Evolutionary conservation across 768 basidiomycete genomes (phyloP).

Genomic region (Leccinum sublutescens): DNA sequence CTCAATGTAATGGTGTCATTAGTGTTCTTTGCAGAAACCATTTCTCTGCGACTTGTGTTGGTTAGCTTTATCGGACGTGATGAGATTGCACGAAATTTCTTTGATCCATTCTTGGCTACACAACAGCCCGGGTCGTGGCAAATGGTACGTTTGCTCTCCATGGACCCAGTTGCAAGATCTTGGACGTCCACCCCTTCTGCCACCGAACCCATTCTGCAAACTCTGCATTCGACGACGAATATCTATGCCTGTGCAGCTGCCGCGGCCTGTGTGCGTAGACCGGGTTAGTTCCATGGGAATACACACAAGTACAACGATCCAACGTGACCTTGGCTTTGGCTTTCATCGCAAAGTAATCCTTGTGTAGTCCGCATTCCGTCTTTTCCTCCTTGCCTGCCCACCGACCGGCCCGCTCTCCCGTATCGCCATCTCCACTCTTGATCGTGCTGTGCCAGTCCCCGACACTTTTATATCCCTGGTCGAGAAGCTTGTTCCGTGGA

Average conservation of each 20-base stretch:
- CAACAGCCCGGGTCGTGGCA: no score
- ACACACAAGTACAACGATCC: neutral
- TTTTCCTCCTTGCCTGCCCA: slow-evolving; percentile 86
- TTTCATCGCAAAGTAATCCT: slow-evolving; percentile 83
- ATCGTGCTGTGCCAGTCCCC: slow-evolving; percentile 97
- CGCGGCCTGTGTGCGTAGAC: neutral
- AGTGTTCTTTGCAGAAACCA: slow-evolving; percentile 12
- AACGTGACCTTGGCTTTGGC: slow-evolving; percentile 42
- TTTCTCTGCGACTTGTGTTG: slow-evolving; percentile 2
- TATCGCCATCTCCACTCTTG: slow-evolving; percentile 64
- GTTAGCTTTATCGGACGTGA: no score
- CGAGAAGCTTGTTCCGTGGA: slow-evolving; percentile 83
- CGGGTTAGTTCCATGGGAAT: neutral
- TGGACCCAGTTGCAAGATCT: no score
- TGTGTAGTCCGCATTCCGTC: slow-evolving; percentile 95
- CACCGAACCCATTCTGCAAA: neutral
- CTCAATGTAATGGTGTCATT: slow-evolving; percentile 22
- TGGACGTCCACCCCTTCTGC: no score
- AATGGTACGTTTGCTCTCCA: no score
- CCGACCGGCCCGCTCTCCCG: slow-evolving; percentile 74
- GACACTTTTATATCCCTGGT: slow-evolving; percentile 90
- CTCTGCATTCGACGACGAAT: neutral
- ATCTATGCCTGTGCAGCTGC: neutral
- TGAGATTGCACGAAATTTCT: no score
- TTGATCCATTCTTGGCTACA: no score